A percentile compares a stretch with the other conserved stretches of the same genome.
These are phyloP conservation scores for Paraconiothyrium sp. DNA, from an alignment of 2,329 filamentous ascomycete species.

Conservation along the genomic window DNA sequence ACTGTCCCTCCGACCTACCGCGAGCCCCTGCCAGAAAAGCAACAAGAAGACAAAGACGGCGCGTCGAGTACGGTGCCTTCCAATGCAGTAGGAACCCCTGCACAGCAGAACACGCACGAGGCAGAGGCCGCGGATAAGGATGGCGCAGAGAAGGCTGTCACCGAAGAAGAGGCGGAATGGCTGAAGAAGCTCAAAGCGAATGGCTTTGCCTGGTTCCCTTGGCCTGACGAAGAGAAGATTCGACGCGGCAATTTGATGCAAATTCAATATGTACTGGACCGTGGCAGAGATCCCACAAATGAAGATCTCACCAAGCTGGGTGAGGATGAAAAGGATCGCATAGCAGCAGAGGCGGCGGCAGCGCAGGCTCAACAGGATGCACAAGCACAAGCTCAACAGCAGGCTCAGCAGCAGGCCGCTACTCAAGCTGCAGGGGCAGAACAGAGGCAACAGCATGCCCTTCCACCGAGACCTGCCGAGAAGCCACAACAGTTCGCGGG, in stretches of 20 bases:
- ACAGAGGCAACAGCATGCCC: conserved; percentile 4
- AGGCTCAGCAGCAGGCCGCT: conserved; percentile 9
- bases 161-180: conserved; percentile 46
- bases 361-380: conserved; percentile 7
- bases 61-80: conserved; percentile 35
- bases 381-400: conserved; percentile 6
- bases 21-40: conserved; percentile 33
- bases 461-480: conserved; percentile 9
- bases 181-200: conserved; percentile 42
- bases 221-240: conserved; percentile 77
- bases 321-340: conserved; percentile 20
- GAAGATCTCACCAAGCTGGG: conserved; percentile 19
- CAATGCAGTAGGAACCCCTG: conserved; percentile 42
- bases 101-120: conserved; percentile 36
- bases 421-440: conserved; percentile 9
- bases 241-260: conserved; percentile 71
- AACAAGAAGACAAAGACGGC: conserved; percentile 28
- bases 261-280: conserved; percentile 68
- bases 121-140: conserved; percentile 24
- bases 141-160: conserved; percentile 30
- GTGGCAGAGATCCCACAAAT: conserved; percentile 65
- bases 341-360: conserved; percentile 14
- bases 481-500: conserved; percentile 16
- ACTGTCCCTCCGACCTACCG: conserved; percentile 73
- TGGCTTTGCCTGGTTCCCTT: conserved; percentile 70